A percentile compares a stretch with the other conserved stretches of the same genome.
Evolutionary conservation across 768 basidiomycete genomes (phyloP).

Genomic region (Pisolithus tinctorius): DNA sequence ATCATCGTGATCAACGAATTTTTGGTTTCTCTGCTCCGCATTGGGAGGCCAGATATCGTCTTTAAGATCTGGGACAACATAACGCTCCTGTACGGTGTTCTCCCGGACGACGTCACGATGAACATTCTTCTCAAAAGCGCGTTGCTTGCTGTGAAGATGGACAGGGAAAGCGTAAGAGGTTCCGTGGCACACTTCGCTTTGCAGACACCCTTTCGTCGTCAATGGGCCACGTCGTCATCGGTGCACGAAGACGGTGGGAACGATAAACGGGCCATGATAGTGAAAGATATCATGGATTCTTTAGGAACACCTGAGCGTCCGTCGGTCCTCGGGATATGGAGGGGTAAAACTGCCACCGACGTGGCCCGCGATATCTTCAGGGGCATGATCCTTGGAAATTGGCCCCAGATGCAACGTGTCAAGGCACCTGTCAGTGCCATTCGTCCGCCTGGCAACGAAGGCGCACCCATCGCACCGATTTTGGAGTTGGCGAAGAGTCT

Average conservation of each 20-base stretch:
- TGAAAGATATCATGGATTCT: constrained; percentile 22
- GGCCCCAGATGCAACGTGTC: constrained; percentile 33
- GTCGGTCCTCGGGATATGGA: constrained; percentile 39
- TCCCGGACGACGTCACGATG: constrained; percentile 51
- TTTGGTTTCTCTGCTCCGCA: constrained; percentile 41
- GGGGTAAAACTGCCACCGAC: constrained; percentile 37
- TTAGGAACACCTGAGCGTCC: constrained; percentile 20
- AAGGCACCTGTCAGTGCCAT: constrained; percentile 33
- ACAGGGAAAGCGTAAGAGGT: constrained; percentile 45
- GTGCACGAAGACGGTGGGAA: neutral
- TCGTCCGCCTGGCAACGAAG: constrained; percentile 9
- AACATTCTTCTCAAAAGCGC: constrained; percentile 56
- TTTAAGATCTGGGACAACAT: constrained; percentile 69
- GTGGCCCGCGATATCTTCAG: constrained; percentile 47
- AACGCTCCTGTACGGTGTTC: constrained; percentile 47
- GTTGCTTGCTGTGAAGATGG: constrained; percentile 42
- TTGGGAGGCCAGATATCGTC: constrained; percentile 53
- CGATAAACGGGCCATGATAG: constrained; percentile 19
- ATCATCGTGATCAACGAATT: constrained; percentile 35
- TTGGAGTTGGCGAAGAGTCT: constrained; percentile 26
- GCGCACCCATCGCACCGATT: constrained; percentile 20
- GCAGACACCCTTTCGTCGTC: constrained; percentile 10
- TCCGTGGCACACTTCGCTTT: constrained; percentile 30
- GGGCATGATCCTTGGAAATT: constrained; percentile 51
- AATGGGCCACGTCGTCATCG: constrained; percentile 2